Conservation (phyloP, 192 early-diverging fungal genomes). For the Podila epigama region DNA sequence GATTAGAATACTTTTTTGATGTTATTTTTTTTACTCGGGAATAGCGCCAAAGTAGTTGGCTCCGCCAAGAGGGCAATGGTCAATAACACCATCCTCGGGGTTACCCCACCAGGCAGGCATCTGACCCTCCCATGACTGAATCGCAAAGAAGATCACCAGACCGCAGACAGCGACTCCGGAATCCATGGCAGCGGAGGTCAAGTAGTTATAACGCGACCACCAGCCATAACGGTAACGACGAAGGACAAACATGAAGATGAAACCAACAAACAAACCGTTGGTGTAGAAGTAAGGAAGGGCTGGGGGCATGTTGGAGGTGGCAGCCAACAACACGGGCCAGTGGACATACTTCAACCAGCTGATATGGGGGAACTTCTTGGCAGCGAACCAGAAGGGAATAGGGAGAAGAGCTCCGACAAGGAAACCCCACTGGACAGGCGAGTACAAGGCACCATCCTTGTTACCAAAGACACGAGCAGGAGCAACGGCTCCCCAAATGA, state of each 20-base stretch:
- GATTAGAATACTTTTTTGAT: too few species aligned
- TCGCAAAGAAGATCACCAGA: too few species aligned
- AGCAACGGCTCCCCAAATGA: slow-evolving; percentile 81
- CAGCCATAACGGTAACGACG: slow-evolving; percentile 56
- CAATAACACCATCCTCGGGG: too few species aligned
- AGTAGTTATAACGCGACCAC: slow-evolving; percentile 75
- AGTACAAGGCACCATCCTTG: slow-evolving; percentile 45
- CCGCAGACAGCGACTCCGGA: too few species aligned
- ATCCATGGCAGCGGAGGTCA: too few species aligned
- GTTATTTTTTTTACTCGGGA: too few species aligned
- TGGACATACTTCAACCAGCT: slow-evolving; percentile 56
- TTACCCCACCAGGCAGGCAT: too few species aligned
- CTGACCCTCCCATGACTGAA: too few species aligned
- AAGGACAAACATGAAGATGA: slow-evolving; percentile 60
- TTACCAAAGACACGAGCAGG: slow-evolving; percentile 67
- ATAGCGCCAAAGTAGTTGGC: too few species aligned
- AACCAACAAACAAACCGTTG: slow-evolving; percentile 57
- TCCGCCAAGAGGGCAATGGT: too few species aligned
- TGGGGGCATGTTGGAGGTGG: slow-evolving; percentile 57
- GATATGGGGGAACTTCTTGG: slow-evolving; percentile 55
- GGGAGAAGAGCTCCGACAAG: slow-evolving; percentile 63
- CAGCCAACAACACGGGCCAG: slow-evolving; percentile 59
- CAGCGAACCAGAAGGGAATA: slow-evolving; percentile 57
- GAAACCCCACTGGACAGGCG: slow-evolving; percentile 50
- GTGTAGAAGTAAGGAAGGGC: slow-evolving; percentile 55